Evolutionary conservation across 2,329 filamentous ascomycete genomes (phyloP).

Genomic region (Exutisphaerella laricina): DNA sequence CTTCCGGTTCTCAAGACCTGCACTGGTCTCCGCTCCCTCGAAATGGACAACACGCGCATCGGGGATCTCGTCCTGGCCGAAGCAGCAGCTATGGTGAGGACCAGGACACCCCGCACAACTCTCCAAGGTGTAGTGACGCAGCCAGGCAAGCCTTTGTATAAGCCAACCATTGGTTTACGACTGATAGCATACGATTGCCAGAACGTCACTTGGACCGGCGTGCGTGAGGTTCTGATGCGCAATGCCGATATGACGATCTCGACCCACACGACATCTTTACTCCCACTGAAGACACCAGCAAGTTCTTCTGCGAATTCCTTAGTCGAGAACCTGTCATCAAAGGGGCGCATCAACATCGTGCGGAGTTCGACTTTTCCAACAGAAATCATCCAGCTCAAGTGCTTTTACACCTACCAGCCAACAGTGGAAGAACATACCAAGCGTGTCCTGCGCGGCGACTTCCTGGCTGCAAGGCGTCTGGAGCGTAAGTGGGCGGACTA

Average conservation of each 20-base stretch:
- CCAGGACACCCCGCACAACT: conserved; percentile 39
- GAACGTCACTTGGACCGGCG: conserved; percentile 86
- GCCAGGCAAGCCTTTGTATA: conserved; percentile 24
- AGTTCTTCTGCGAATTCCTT: conserved; percentile 24
- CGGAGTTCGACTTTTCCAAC: conserved; percentile 56
- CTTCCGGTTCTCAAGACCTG: conserved; percentile 75
- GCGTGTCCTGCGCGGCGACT: conserved; percentile 71
- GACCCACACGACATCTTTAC: conserved; percentile 25
- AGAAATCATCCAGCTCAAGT: conserved; percentile 81
- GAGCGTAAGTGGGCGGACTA: conserved; percentile 90
- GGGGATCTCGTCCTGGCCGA: conserved; percentile 82
- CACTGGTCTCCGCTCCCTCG: conserved; percentile 61
- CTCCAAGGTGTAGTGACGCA: conserved; percentile 37
- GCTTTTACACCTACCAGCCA: conserved; percentile 92
- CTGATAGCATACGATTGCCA: conserved; percentile 87
- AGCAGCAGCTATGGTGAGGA: conserved; percentile 71
- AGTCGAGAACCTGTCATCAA: conserved; percentile 16
- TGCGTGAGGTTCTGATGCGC: conserved; percentile 77
- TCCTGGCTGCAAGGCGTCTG: conserved; percentile 66
- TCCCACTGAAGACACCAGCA: conserved; percentile 20
- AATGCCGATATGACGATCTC: conserved; percentile 68
- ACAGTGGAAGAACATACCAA: conserved; percentile 92
- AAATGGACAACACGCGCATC: conserved; percentile 90
- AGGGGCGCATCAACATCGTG: conserved; percentile 27
- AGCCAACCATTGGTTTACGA: conserved; percentile 55